Evolutionary conservation across 495 filamentous ascomycete genomes (phyloP), one percentile per base, ranked within the genome.

Genomic region (Bombardia bombarda): DNA sequence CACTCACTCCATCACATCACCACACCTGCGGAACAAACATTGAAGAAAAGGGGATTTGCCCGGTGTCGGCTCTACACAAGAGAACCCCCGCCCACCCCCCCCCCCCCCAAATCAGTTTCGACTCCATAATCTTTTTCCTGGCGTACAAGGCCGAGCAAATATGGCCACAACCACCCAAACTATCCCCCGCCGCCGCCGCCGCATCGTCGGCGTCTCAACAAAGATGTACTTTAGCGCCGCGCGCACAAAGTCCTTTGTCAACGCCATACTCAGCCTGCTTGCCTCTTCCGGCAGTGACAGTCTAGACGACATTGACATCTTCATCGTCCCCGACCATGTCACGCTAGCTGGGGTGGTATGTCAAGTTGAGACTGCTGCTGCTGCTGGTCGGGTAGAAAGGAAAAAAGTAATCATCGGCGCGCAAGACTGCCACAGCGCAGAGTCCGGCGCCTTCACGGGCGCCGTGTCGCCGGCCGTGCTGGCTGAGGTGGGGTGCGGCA

Each of bases 161-260:
- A 19, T 34, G n/a, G 32, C 32, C n/a, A 34, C 32, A 34, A 9
- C 18, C 9, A 14, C 32, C 32, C 14, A 16, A 34, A 8, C n/a
- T 16, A 16, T 3, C 13, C 28, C 45, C 46, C 61, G 34, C 55
- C 21, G 34, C 66, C 75, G 74, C n/a, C 69, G 76, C 46, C 83
- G 77, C 44, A 70, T 90, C 40, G 73, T 93, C 38, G 83, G 85
- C 56, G 80, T 90, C 58, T 85, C 79, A 40, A 74, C 85, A 18
- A 90, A 93, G 57, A 86, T 88, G 79, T 90, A 90, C 72, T 90
- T 90, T 62, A 75, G 76, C 63, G 73, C 80, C 17, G 61, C 74
- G 16, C 66, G 67, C 42, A 89, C 87, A 12, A 64, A 68, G 40
- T 50, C 65, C 34, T 93, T 87, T 67, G 65, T 83, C 46, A 56